Conservation (phyloP, 495 filamentous ascomycete species). For the Podospora australis region DNA sequence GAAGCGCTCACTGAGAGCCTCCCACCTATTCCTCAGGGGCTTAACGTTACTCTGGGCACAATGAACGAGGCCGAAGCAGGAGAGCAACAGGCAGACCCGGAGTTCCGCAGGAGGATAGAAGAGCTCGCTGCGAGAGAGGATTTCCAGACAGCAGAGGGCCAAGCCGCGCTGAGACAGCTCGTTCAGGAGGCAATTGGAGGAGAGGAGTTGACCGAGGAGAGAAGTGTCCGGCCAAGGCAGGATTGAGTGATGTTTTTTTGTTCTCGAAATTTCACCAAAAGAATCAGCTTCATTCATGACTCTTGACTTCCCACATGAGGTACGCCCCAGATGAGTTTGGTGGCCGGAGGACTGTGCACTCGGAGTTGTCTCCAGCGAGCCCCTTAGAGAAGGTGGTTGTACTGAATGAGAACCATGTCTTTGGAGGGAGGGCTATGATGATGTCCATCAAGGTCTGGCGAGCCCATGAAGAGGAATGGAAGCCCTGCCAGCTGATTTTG, state of each 20-base stretch:
- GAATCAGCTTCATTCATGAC: conserved; percentile 30
- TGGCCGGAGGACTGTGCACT: conserved; percentile 42
- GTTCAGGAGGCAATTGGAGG: conserved; percentile 62
- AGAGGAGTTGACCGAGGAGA: conserved; percentile 46
- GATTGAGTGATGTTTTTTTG: conserved; percentile 31
- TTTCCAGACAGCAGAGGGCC: conserved; percentile 63
- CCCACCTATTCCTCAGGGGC: conserved; percentile 57
- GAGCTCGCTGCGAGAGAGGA: conserved; percentile 66
- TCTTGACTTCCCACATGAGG: conserved; percentile 48
- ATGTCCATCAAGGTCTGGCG: conserved; percentile 34
- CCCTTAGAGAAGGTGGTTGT: conserved; percentile 40
- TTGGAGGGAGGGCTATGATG: conserved; percentile 32
- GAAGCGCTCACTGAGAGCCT: conserved; percentile 10
- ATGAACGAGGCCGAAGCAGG: conserved; percentile 55
- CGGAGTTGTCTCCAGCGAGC: conserved; percentile 33
- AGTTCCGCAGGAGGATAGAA: conserved; percentile 68
- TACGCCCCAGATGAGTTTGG: conserved; percentile 42
- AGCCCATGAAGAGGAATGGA: conserved; percentile 42
- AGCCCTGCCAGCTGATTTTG: conserved; percentile 50
- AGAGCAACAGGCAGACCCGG: conserved; percentile 56
- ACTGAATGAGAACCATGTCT: conserved; percentile 46
- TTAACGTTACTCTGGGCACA: conserved; percentile 60
- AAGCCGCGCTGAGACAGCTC: conserved; percentile 60
- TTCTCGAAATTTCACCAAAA: background rate
- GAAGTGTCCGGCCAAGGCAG: conserved; percentile 56